Evolutionary conservation across 129 eudicot genomes (phyloP), one percentile per base, ranked within the genome.

Genomic region (Helichrysum umbraculigerum): DNA sequence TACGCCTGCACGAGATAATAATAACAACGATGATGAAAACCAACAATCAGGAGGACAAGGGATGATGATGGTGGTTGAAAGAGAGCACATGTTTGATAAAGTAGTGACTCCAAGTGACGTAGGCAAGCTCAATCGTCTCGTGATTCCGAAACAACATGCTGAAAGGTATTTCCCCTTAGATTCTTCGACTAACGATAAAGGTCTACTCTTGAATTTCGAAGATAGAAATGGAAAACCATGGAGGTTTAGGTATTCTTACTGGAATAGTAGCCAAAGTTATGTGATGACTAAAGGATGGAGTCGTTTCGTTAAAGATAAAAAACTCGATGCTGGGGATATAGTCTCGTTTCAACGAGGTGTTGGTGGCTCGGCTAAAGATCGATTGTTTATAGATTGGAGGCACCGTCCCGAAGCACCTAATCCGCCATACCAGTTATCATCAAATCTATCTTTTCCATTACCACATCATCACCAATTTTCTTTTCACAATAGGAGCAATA

Each of bases 221-320:
- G 98, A 93, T 76, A 62, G 90, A 25, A 85, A 76, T 33, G 98
- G 98, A 6, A 88, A 93, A 81, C 88, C 92, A 10, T 93, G 98
- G 98, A 68, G 98, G 50, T 93, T 93, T 80, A 79, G 97, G 28
- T 93, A 93, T 73, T 93, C 98, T 0, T 93, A 93, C 79, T 93
- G 98, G 98, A 93, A 87, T 72, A 93, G 98, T 78, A 91, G 97
- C 79, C 98, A 93, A 81, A 93, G 98, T 86, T 93, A 93, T 65
- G 98, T 93, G 17, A 91, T 93, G 97, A 93, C 98, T 8, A 93
- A 93, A 74, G 98, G 98, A 2, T 93, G 98, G 98, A 87, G 93
- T 72, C 91, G 98, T 0, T 93, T 93, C 61, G 98, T 93, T 19
- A 93, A 91, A 79, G 97, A 93, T 37, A 90, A 93, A 77, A 88